Evolutionary conservation across 805 yeast genomes (phyloP), one percentile per base, ranked within the genome.

Genomic region (Candida taoyuanica): DNA sequence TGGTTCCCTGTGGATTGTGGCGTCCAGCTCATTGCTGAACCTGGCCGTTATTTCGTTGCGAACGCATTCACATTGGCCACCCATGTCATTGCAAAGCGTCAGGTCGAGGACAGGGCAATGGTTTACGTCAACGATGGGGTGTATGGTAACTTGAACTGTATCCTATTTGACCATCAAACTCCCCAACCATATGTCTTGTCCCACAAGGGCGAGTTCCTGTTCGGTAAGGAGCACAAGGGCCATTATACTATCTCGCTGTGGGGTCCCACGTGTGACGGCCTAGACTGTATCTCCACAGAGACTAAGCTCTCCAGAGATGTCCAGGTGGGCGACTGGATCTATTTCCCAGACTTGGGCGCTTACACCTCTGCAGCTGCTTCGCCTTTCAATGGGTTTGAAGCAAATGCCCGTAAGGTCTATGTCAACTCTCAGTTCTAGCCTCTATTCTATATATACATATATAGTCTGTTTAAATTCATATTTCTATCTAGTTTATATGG

Each of bases 181-280:
- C 95, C 95, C 19, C 57, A 61, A 28, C 84, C 95, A 9, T 68
- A 66, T 47, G 83, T 85, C 5, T 68, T 89, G 43, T 68, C 76
- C 32, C 79, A 78, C 45, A 60, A 68, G 28, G 70, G 71, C 30
- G 56, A 67, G 31, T 74, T 70, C 56, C 61, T 62, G 43, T 73
- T 70, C 49, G 53, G 51, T 37, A 67, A 60, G 29, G 13, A 36
- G 25, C 13, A 28, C 44, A 7, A 41, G 28, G 57, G 60, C 29
- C 25, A 34, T 15, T 53, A 60, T 46, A 60, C 59, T 31, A 81
- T 74, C 37, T 85, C 95, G 4, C 72, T 93, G 43, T 91, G 98
- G 98, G 98, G 98, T 5, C 98, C 98, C 31, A 91, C 98, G 15
- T 91, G 98, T 65, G 98, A 91, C 63, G 97, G 97, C 3, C 70